phyloP scores from a whole-genome alignment of 352 stramenopile genomes.

The Phytophthora hibernalis region DNA sequence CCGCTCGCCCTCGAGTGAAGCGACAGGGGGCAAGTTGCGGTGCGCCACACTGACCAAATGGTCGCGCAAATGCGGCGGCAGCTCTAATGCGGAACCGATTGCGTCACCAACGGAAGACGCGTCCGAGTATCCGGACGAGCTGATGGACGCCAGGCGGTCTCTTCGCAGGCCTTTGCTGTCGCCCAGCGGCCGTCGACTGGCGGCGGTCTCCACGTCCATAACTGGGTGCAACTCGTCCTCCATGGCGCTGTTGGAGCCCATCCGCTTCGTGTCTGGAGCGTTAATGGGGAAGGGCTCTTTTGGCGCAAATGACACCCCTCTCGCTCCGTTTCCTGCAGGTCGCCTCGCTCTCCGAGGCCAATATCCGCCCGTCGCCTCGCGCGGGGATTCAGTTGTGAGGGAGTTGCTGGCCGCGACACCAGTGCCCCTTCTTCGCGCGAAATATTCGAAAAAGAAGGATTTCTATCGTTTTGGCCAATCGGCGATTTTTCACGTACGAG shows the following conservation, averaged over 20 bases:
- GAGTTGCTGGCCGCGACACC: slow-evolving; percentile 16
- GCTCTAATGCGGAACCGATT: slow-evolving; percentile 42
- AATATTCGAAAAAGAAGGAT: slow-evolving; percentile 46
- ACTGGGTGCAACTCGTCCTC: slow-evolving; percentile 55
- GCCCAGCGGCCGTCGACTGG: slow-evolving; percentile 37
- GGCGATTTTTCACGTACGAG: slow-evolving; percentile 17
- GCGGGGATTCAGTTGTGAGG: slow-evolving; percentile 39
- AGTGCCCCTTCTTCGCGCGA: slow-evolving; percentile 18
- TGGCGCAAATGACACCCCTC: not conserved
- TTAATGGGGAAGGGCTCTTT: not conserved
- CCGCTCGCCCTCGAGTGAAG: slow-evolving; percentile 52
- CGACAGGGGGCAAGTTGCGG: slow-evolving; percentile 34
- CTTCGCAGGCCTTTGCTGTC: slow-evolving; percentile 44
- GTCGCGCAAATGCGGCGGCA: slow-evolving; percentile 67
- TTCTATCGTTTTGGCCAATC: slow-evolving; percentile 23
- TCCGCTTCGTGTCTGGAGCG: slow-evolving; percentile 4
- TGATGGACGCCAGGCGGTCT: slow-evolving; percentile 44
- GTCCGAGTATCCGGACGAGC: slow-evolving; percentile 52
- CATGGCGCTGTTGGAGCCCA: slow-evolving; percentile 57
- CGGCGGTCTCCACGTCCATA: slow-evolving; percentile 46
- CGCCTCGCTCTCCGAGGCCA: slow-evolving; percentile 13
- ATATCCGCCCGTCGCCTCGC: slow-evolving; percentile 19
- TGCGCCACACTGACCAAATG: slow-evolving; percentile 59
- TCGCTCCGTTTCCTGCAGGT: slow-evolving; percentile 3
- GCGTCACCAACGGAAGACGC: slow-evolving; percentile 42